A percentile compares a stretch with the other conserved stretches of the same genome.
Evolutionary conservation across 192 early-diverging fungal genomes (phyloP).

Genomic region (Coemansia sp.): DNA sequence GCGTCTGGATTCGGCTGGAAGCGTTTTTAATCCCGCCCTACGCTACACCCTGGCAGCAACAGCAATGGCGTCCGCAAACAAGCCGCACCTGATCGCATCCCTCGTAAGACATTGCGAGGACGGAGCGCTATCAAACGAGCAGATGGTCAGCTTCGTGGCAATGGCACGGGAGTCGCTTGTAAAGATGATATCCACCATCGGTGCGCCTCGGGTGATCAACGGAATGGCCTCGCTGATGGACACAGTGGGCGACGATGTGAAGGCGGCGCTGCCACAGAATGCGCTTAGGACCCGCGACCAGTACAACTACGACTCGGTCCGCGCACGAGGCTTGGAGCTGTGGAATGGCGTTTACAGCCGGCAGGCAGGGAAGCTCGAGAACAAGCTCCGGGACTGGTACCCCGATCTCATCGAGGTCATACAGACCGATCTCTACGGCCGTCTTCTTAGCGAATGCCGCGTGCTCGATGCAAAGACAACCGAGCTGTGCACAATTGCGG

Average conservation of each 20-base stretch:
- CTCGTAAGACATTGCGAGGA: slow-evolving; percentile 9
- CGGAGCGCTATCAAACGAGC: not conserved
- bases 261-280: slow-evolving; percentile 11
- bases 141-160: slow-evolving; percentile 7
- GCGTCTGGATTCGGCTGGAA: slow-evolving; percentile 10
- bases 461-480: slow-evolving; percentile 28
- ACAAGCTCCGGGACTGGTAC: slow-evolving; percentile 28
- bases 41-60: slow-evolving; percentile 20
- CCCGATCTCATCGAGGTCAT: slow-evolving; percentile 46
- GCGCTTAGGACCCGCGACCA: slow-evolving; percentile 10
- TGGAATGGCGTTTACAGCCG: slow-evolving; percentile 40
- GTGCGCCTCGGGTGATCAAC: slow-evolving; percentile 28
- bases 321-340: slow-evolving; percentile 21
- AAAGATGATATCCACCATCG: slow-evolving; percentile 23
- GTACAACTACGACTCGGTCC: slow-evolving; percentile 20
- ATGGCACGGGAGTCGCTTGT: slow-evolving; percentile 18
- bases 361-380: slow-evolving; percentile 34
- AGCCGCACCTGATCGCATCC: not conserved
- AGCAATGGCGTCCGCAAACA: slow-evolving; percentile 22
- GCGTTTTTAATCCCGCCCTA: slow-evolving; percentile 6
- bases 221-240: slow-evolving; percentile 31
- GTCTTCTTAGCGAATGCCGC: slow-evolving; percentile 31
- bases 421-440: slow-evolving; percentile 45
- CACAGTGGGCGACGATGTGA: not conserved
- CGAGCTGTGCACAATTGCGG: slow-evolving; percentile 38